These are phyloP conservation scores for Viola odorata DNA, from an alignment of 345 rosid species.

Conservation along the genomic window DNA sequence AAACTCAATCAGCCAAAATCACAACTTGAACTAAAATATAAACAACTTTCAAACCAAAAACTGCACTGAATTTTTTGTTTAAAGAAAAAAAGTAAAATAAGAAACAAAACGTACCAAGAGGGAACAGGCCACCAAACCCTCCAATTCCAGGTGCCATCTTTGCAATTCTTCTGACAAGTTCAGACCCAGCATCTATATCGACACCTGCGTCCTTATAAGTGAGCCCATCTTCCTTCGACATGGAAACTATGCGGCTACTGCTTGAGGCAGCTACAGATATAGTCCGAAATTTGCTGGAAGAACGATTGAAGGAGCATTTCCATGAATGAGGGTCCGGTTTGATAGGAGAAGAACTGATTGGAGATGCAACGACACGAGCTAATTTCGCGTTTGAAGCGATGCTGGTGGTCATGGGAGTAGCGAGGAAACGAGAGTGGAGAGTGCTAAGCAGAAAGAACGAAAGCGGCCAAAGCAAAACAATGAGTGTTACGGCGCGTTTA, in stretches of 20 bases:
- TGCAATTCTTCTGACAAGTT: slow-evolving; percentile 76
- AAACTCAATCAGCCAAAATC: neutral
- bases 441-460: too few species aligned
- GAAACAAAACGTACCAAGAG: slow-evolving; percentile 48
- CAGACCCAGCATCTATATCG: slow-evolving; percentile 91
- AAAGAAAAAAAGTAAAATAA: neutral
- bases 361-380: slow-evolving; percentile 3
- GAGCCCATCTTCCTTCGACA: slow-evolving; percentile 28
- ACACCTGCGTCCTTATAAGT: slow-evolving; percentile 85
- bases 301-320: neutral
- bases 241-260: slow-evolving; percentile 3
- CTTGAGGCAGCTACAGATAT: neutral
- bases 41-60: neutral
- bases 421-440: neutral
- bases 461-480: too few species aligned
- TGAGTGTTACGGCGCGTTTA: too few species aligned
- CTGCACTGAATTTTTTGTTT: neutral
- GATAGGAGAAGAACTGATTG: neutral
- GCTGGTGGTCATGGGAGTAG: slow-evolving; percentile 1
- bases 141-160: slow-evolving; percentile 94
- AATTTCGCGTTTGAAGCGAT: slow-evolving; percentile 8
- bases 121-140: slow-evolving; percentile 89
- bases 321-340: neutral
- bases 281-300: neutral
- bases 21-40: neutral